Conservation (phyloP, 164 flowering plant species). For the Kalanchoe fedtschenkoi region DNA sequence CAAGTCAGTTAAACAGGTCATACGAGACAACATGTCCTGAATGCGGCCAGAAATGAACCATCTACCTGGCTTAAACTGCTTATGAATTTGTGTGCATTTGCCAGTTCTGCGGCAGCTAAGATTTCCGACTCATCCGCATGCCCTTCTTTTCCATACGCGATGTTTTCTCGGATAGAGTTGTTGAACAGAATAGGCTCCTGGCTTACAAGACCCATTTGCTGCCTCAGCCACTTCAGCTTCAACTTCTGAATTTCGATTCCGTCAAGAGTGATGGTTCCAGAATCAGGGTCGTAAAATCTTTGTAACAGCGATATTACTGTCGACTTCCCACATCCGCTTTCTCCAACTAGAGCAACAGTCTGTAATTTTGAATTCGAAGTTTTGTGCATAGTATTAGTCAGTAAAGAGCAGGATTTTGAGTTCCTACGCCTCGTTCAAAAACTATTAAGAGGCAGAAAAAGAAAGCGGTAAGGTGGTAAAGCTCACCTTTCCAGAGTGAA, state of each 20-base stretch:
- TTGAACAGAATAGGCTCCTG: constrained; percentile 28
- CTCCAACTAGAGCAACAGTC: constrained; percentile 24
- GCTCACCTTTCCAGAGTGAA: constrained; percentile 7
- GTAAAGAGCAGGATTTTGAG: not conserved
- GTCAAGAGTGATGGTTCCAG: constrained; percentile 22
- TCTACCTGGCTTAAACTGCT: constrained; percentile 9
- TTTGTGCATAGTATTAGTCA: too few species aligned
- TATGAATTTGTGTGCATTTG: constrained; percentile 23
- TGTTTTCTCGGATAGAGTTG: constrained; percentile 29
- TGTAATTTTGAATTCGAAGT: not conserved
- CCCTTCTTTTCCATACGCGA: constrained; percentile 28
- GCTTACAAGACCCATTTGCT: constrained; percentile 21
- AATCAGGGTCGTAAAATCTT: constrained; percentile 25
- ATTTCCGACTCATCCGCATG: constrained; percentile 17
- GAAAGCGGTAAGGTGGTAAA: not conserved
- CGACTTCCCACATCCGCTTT: constrained; percentile 31
- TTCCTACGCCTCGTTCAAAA: too few species aligned
- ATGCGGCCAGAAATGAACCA: too few species aligned
- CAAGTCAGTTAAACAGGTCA: too few species aligned
- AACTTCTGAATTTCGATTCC: constrained; percentile 20
- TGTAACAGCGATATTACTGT: constrained; percentile 23
- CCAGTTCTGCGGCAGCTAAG: constrained; percentile 19
- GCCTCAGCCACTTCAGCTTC: constrained; percentile 17
- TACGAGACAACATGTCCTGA: too few species aligned
- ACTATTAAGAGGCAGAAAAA: too few species aligned